Evolutionary conservation across 192 early-diverging fungal genomes (phyloP).

Genomic region (Coemansia sp.): DNA sequence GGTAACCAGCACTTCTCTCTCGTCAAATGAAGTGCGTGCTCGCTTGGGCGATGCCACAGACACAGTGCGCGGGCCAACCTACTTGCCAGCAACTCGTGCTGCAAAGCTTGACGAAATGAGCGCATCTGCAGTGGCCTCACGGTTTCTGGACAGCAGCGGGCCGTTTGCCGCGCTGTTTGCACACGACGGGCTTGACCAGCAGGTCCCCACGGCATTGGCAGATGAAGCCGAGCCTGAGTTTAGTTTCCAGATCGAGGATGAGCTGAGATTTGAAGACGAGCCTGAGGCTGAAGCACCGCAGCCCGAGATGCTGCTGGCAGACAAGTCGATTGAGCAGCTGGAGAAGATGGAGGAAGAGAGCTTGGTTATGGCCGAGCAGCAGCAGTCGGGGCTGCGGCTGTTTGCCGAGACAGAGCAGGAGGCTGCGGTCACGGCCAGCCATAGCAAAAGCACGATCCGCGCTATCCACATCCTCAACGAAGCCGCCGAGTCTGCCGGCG

Average conservation of each 20-base stretch:
- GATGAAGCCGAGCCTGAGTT: conserved; percentile 16
- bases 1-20: conserved; percentile 36
- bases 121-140: conserved; percentile 38
- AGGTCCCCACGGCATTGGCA: conserved; percentile 8
- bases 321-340: conserved; percentile 51
- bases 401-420: conserved; percentile 35
- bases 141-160: conserved; percentile 21
- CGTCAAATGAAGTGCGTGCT: conserved; percentile 35
- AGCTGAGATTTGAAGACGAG: conserved; percentile 30
- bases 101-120: conserved; percentile 39
- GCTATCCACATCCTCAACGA: conserved; percentile 60
- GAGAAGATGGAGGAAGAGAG: conserved; percentile 51
- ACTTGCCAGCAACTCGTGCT: conserved; percentile 26
- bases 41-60: conserved; percentile 36
- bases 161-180: conserved; percentile 42
- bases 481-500: conserved; percentile 41
- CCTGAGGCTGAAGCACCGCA: conserved; percentile 23
- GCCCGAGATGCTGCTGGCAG: conserved; percentile 30
- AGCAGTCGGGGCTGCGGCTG: conserved; percentile 25
- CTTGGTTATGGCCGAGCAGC: conserved; percentile 39
- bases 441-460: conserved; percentile 62
- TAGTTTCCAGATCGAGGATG: conserved; percentile 28
- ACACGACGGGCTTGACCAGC: conserved; percentile 18
- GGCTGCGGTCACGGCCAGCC: conserved; percentile 1
- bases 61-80: conserved; percentile 44